phyloP scores from a whole-genome alignment of 192 early-diverging fungal genomes.

The Backusella sp. region DNA sequence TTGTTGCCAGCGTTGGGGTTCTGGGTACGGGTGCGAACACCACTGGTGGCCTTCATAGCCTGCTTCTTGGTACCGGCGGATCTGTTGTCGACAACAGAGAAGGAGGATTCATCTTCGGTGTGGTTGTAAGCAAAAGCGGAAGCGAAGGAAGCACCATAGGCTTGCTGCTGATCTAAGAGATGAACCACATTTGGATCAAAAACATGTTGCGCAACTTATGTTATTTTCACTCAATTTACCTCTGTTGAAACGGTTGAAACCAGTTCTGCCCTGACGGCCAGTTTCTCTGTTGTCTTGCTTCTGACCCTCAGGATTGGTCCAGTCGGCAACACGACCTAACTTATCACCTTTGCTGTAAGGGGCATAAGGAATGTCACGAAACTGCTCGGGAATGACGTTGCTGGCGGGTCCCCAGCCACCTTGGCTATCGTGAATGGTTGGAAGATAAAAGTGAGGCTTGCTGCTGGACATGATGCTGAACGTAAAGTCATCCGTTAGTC shows the following conservation, averaged over 20 bases:
- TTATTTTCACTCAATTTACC: conserved; percentile 15
- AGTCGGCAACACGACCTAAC: conserved; percentile 92
- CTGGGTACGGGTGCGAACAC: conserved; percentile 42
- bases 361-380: conserved; percentile 87
- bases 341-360: conserved; percentile 96
- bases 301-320: conserved; percentile 64
- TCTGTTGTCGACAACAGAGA: conserved; percentile 89
- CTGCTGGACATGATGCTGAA: conserved; percentile 3
- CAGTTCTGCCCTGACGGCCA: conserved; percentile 44
- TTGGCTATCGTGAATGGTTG: conserved; percentile 76
- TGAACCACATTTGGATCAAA: not conserved
- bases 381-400: conserved; percentile 60
- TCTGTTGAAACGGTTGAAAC: conserved; percentile 40
- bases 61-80: conserved; percentile 63
- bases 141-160: conserved; percentile 82
- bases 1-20: conserved; percentile 41
- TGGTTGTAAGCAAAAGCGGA: conserved; percentile 87
- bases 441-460: conserved; percentile 67
- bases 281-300: conserved; percentile 61
- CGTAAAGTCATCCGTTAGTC: not conserved
- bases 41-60: conserved; percentile 46
- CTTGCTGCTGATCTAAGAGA: conserved; percentile 60
- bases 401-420: conserved; percentile 85
- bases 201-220: not conserved
- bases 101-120: conserved; percentile 91